Evolutionary conservation across 2,329 filamentous ascomycete species (phyloP).

Genomic region (Neonectria faginata): DNA sequence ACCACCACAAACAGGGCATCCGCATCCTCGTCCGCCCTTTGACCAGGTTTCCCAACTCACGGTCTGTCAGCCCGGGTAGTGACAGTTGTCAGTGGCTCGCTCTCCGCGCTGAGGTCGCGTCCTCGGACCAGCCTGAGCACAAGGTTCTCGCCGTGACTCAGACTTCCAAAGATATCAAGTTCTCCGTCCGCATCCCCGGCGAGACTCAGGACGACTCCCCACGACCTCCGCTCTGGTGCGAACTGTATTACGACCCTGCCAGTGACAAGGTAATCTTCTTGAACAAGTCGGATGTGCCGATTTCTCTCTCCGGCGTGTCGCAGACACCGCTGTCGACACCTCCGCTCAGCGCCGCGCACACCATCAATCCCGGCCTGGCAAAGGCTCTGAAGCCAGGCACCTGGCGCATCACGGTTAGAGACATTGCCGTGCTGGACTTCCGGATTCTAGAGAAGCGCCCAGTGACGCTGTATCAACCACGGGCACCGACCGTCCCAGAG

Average conservation of each 20-base stretch:
- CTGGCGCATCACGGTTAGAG: slow-evolving; percentile 65
- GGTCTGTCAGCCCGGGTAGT: slow-evolving; percentile 67
- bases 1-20: slow-evolving; percentile 66
- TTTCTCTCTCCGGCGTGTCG: slow-evolving; percentile 61
- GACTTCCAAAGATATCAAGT: slow-evolving; percentile 70
- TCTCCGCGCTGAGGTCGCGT: slow-evolving; percentile 65
- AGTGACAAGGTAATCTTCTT: slow-evolving; percentile 69
- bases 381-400: slow-evolving; percentile 65
- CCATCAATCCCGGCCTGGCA: slow-evolving; percentile 58
- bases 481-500: slow-evolving; percentile 44
- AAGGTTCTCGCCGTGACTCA: slow-evolving; percentile 71
- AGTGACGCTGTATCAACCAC: slow-evolving; percentile 54
- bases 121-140: slow-evolving; percentile 64
- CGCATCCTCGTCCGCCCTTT: slow-evolving; percentile 69
- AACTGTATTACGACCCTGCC: slow-evolving; percentile 69
- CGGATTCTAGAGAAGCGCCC: slow-evolving; percentile 68
- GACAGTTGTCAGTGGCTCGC: slow-evolving; percentile 69
- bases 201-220: slow-evolving; percentile 57
- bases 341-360: slow-evolving; percentile 56
- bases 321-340: slow-evolving; percentile 53
- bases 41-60: slow-evolving; percentile 61
- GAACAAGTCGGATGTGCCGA: slow-evolving; percentile 67
- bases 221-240: slow-evolving; percentile 67
- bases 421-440: slow-evolving; percentile 66
- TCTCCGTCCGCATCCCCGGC: slow-evolving; percentile 67